Base-by-base conservation (phyloP, 495 filamentous ascomycete genomes). In the Penicillium psychrofluorescens region DNA sequence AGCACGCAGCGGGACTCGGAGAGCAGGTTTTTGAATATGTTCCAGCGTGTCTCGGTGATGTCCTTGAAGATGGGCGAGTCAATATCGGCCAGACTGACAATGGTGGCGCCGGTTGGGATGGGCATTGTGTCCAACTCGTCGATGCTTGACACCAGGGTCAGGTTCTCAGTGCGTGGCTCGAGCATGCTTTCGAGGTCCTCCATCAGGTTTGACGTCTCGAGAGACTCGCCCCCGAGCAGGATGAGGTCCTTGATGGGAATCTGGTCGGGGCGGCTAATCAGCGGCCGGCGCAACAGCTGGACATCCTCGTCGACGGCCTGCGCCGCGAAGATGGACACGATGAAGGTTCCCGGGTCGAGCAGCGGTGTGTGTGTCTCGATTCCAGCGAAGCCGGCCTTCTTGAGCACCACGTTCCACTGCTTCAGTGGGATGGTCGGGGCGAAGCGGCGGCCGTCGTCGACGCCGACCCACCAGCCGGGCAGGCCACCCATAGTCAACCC, bases 401-500 rank as follows among this genome's bases (percentile, higher is more conserved):
- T 49, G 8, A 81, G 54, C 1, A 70, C 10, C 0, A n/a, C 6
- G 29, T 72, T 38, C 78, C 76, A 81, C 22, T 55, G 32, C 0
- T 43, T 43, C 0, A 45, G 29, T 1, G 55, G 48, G 12, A 74
- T 35, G 34, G 43, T 61, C 4, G 76, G 73, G 1, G 63, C 51
- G 1, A 61, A 45, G 1, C 28, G 49, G 6, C 74, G 53, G 1
- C 63, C 68, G 11, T 78, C 70, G 37, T 70, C 51, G 13, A 48
- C 43, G 8, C 76, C 74, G 10, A 65, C 44, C 75, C 76, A 81
- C 77, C 78, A 81, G 0, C 66, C 72, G 5, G 69, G 61, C 1
- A 78, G 51, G 6, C 53, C 51, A 12, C 62, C 62, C 1, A 78
- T 56, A 3, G 74, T 54, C n/a, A 64, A 35, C 0, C 48, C 48